Conservation (phyloP, 257 asterid species). For the Marsdenia floribunda region DNA sequence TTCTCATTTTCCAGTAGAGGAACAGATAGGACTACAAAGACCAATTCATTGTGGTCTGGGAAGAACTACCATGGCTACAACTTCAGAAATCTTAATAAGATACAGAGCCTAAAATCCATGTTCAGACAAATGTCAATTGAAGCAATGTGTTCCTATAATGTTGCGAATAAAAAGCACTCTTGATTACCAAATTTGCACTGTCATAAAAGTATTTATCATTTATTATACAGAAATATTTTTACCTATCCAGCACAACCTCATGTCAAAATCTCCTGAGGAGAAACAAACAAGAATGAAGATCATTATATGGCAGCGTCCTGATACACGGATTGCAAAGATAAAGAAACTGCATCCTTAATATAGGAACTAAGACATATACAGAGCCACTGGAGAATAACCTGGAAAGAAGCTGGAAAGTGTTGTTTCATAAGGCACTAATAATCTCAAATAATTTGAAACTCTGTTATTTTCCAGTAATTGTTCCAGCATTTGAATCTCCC, state of each 20-base stretch:
- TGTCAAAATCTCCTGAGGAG: background rate
- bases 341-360: background rate
- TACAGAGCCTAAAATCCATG: no score
- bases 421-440: background rate
- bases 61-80: no score
- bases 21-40: background rate
- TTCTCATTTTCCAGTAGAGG: background rate
- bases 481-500: background rate
- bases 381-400: background rate
- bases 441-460: conserved; percentile 6
- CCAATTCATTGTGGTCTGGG: background rate
- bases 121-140: background rate
- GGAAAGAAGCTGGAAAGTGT: background rate
- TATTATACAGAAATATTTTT: background rate
- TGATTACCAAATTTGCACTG: background rate
- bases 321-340: background rate
- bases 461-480: background rate
- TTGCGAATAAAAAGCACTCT: background rate
- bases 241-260: background rate
- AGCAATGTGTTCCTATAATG: background rate
- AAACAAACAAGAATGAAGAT: background rate
- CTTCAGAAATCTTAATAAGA: background rate
- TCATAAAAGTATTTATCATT: background rate
- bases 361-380: background rate
- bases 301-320: background rate